phyloP scores from a whole-genome alignment of 169 alveolate genomes.

The Babesia caballi region DNA sequence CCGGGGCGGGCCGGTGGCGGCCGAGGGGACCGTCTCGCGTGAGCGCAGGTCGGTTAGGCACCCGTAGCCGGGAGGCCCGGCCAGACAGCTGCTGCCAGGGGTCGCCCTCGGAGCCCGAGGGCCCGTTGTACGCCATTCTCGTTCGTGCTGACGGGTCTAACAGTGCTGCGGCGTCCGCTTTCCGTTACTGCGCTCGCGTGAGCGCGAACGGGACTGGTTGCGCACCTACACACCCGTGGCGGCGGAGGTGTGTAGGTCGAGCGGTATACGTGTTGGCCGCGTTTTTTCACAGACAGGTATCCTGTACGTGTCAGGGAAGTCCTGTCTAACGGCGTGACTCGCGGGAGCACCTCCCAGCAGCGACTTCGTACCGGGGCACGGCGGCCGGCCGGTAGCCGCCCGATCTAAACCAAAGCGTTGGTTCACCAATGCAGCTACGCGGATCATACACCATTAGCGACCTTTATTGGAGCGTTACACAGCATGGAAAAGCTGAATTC shows the following conservation, averaged over 20 bases:
- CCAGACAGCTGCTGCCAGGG: conserved; percentile 62
- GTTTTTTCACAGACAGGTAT: no score
- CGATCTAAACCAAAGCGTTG: no score
- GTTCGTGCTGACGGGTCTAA: background rate
- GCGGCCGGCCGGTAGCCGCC: no score
- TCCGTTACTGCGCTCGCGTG: no score
- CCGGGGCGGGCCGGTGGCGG: conserved; percentile 75
- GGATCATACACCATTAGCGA: no score
- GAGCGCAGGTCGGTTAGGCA: conserved; percentile 49
- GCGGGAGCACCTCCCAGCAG: background rate
- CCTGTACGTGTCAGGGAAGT: background rate
- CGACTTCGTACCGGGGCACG: background rate
- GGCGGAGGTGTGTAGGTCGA: background rate
- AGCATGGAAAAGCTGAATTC: no score
- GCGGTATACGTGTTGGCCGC: no score
- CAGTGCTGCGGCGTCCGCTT: no score
- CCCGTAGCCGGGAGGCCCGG: conserved; percentile 33
- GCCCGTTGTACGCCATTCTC: background rate
- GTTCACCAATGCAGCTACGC: no score
- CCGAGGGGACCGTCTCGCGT: conserved; percentile 67
- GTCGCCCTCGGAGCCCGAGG: background rate
- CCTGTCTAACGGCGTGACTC: background rate
- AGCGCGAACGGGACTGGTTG: background rate
- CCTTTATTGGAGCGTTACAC: no score
- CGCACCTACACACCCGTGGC: conserved; percentile 15